Conservation (phyloP, 345 rosid species). For the Theobroma cacao region DNA sequence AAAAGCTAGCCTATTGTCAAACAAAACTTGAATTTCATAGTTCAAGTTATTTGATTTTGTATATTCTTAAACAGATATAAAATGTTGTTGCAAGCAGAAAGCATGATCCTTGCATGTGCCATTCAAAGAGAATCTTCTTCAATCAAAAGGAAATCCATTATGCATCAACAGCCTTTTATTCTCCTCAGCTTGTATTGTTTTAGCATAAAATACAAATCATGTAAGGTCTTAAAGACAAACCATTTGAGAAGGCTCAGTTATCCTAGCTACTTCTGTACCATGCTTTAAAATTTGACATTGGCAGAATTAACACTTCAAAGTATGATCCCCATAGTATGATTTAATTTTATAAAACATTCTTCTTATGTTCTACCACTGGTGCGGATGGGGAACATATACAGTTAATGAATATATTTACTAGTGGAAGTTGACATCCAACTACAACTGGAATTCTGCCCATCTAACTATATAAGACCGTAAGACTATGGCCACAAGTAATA, state of each 20-base stretch:
- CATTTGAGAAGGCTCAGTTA: background rate
- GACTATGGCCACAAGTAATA: background rate
- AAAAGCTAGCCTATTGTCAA: background rate
- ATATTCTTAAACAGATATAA: background rate
- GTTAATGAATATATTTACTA: background rate
- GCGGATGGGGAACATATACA: background rate
- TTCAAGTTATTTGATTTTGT: background rate
- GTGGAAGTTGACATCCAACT: background rate
- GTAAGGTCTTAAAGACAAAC: background rate
- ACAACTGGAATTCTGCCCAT: background rate
- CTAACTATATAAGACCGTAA: background rate
- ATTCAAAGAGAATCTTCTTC: background rate
- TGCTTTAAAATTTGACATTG: background rate
- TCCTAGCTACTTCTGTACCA: background rate
- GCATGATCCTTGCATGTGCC: background rate
- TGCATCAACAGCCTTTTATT: background rate
- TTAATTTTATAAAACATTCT: background rate
- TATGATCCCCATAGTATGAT: background rate
- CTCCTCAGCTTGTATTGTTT: background rate
- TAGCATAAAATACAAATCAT: background rate
- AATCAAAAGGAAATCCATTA: background rate
- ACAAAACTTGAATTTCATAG: background rate
- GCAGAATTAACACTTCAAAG: background rate
- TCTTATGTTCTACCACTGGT: background rate
- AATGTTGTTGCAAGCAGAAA: background rate